Percentiles rank a stretch among this genome's conserved stretches.
phyloP scores from a whole-genome alignment of 768 basidiomycete species.

The Pisolithus orientalis region DNA sequence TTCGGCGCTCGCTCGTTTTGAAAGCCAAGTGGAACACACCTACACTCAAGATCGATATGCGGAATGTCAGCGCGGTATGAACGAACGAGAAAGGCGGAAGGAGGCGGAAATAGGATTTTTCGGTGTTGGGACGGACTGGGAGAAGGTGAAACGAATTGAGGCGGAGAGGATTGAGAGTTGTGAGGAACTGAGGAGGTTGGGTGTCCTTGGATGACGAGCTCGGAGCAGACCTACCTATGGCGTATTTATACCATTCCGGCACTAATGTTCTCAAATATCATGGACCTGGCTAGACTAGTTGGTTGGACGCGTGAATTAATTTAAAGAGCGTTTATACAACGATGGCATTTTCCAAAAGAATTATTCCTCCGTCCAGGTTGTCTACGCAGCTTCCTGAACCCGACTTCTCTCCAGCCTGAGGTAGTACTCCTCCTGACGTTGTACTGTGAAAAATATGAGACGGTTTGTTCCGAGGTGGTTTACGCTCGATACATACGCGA shows the following conservation, averaged over 20 bases:
- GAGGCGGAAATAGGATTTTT: slow-evolving; percentile 82
- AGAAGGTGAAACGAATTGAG: slow-evolving; percentile 72
- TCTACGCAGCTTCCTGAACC: slow-evolving; percentile 8
- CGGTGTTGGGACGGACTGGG: slow-evolving; percentile 90
- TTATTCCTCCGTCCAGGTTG: neutral
- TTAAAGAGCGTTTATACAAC: slow-evolving; percentile 7
- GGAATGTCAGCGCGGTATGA: slow-evolving; percentile 65
- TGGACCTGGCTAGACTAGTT: neutral
- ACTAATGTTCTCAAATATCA: neutral
- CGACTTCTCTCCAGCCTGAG: slow-evolving; percentile 70
- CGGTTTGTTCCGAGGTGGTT: slow-evolving; percentile 1
- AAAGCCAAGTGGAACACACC: slow-evolving; percentile 65
- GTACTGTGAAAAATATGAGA: slow-evolving; percentile 44
- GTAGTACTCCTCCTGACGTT: slow-evolving; percentile 81
- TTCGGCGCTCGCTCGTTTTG: slow-evolving; percentile 51
- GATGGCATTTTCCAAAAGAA: neutral
- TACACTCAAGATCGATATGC: slow-evolving; percentile 68
- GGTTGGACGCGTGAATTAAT: too few relatives aligned
- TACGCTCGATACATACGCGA: slow-evolving; percentile 41
- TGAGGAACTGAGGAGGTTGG: slow-evolving; percentile 64
- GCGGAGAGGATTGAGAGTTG: slow-evolving; percentile 69
- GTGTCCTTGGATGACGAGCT: slow-evolving; percentile 38
- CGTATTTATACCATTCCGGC: slow-evolving; percentile 22
- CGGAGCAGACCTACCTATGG: slow-evolving; percentile 5
- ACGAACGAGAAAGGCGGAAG: slow-evolving; percentile 61